Evolutionary conservation across 306 rosid species (phyloP).

Genomic region (Boehmeria nivea): DNA sequence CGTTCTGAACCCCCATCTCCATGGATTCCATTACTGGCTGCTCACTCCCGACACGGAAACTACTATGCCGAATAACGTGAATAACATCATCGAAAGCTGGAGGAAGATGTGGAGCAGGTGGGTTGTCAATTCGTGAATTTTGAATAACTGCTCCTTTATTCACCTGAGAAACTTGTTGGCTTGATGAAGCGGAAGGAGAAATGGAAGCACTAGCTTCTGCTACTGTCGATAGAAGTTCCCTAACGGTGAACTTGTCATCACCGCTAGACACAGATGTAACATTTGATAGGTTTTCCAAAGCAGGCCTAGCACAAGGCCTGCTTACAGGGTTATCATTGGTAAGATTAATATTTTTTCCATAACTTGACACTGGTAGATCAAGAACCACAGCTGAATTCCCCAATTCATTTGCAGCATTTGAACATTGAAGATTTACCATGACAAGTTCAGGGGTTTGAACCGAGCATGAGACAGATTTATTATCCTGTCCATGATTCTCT

Average conservation of each 20-base stretch:
- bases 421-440: constrained; percentile 35
- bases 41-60: constrained; percentile 88
- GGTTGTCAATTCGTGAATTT: constrained; percentile 47
- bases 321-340: constrained; percentile 31
- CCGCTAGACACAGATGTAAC: constrained; percentile 34
- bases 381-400: constrained; percentile 22
- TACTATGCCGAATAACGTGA: constrained; percentile 95
- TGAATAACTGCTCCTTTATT: constrained; percentile 43
- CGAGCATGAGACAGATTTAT: constrained; percentile 25
- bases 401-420: constrained; percentile 22
- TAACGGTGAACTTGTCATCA: constrained; percentile 77
- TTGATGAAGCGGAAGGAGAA: constrained; percentile 30
- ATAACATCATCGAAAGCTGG: constrained; percentile 88
- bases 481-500: constrained; percentile 28
- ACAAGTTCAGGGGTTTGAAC: constrained; percentile 25
- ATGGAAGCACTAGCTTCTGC: constrained; percentile 40
- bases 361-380: constrained; percentile 26
- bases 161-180: constrained; percentile 44
- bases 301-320: constrained; percentile 29
- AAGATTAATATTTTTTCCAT: constrained; percentile 42
- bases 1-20: constrained; percentile 86
- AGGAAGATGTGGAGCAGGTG: constrained; percentile 58
- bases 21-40: constrained; percentile 69
- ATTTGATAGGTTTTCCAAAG: constrained; percentile 27
- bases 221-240: constrained; percentile 53